Evolutionary conservation across 106 monocot genomes (phyloP), one percentile per base, ranked within the genome.

Genomic region (Acorus calamus): DNA sequence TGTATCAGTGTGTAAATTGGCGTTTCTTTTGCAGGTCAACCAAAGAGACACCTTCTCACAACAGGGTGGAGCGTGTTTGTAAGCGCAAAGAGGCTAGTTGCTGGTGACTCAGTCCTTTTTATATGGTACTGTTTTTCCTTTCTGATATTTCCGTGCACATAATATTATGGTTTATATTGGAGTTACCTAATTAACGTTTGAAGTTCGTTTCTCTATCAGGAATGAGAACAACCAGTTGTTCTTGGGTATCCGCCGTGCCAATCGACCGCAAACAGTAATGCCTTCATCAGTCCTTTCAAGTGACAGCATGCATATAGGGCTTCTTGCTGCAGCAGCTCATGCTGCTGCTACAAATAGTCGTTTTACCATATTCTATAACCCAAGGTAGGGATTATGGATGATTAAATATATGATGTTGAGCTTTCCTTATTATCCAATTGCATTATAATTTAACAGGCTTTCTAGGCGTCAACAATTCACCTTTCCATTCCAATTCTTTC

Each of bases 21-120:
- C n/a, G n/a, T n/a, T n/a, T 10, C 7, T 75, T 10, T 47, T 76
- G 68, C 78, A 93, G 93, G 93, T 70, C 93, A 93, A 64, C 93
- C 93, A 55, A 93, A 93, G 65, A 83, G 93, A 59, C 93, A 93
- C 70, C 86, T 93, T 56, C 83, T 93, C 5, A 93, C 93, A 11
- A 93, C 93, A 6, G 93, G 93, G 62, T 93, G 93, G 93, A 93
- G 93, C 56, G 81, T 89, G 41, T 93, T 93, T 75, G 93, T 93
- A 43, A 93, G 83, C 67, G 89, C 89, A 66, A 93, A 93, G 66
- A 76, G 89, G 61, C 89, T 93, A 62, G 85, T 89, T 9, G 86
- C 93, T 2, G 93, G 93, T n/a, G 93, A 93, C 72, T 89, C 93
- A 42, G 89, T 93, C 50, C 79, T 93, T 70, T 93, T 93, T 69